Conservation (phyloP, 2,329 filamentous ascomycete genomes). For the Pseudogymnoascus sp. region DNA sequence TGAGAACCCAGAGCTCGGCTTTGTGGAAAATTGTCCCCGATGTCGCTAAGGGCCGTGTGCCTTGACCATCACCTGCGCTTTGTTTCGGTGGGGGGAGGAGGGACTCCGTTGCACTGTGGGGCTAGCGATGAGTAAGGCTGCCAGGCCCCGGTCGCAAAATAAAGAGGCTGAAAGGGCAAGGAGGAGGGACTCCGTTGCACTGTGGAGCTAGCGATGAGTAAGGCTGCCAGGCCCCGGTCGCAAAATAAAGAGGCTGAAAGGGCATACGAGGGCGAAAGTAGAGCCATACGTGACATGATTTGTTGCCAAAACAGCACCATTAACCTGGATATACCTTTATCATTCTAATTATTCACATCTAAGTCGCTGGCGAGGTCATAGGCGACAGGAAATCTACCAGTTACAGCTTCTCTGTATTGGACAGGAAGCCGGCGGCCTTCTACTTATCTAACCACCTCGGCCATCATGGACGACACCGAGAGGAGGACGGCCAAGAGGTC, state of each 20-base stretch:
- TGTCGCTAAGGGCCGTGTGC: constrained; percentile 7
- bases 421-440: background rate
- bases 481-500: constrained; percentile 70
- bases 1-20: constrained; percentile 3
- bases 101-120: background rate
- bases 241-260: constrained; percentile 6
- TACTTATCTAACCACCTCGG: background rate
- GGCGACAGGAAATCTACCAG: background rate
- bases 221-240: constrained; percentile 1
- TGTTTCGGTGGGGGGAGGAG: constrained; percentile 1
- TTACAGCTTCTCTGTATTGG: background rate
- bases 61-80: constrained; percentile 1
- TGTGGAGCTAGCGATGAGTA: constrained; percentile 7
- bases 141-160: constrained; percentile 2
- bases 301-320: background rate
- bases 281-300: background rate
- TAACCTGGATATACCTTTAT: background rate
- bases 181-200: background rate
- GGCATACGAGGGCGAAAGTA: background rate
- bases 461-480: constrained; percentile 67
- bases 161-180: constrained; percentile 1
- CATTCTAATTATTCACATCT: background rate
- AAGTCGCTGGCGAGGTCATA: background rate
- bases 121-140: constrained; percentile 7
- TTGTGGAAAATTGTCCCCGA: constrained; percentile 5